Percentiles rank a stretch among this genome's conserved stretches.
Evolutionary conservation across 352 stramenopile genomes (phyloP).

Genomic region (Aphanomyces cochlioides): DNA sequence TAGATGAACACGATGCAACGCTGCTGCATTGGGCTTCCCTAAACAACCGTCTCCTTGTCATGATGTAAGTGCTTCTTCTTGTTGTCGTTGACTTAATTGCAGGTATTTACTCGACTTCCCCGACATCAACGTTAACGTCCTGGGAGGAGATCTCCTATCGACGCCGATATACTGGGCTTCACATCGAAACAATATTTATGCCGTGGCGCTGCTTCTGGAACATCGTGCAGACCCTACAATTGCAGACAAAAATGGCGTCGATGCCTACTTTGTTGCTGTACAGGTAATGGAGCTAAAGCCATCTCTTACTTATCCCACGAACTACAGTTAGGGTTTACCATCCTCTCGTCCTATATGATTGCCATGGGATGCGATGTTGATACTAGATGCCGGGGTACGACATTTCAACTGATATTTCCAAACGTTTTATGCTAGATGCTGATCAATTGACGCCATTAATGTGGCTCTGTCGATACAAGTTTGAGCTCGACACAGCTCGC

Average conservation of each 20-base stretch:
- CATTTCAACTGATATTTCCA: background rate
- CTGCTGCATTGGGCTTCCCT: constrained; percentile 73
- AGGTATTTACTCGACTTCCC: constrained; percentile 54
- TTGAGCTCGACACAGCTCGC: constrained; percentile 76
- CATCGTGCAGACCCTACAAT: constrained; percentile 54
- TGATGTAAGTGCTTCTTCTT: constrained; percentile 44
- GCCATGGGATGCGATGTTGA: constrained; percentile 70
- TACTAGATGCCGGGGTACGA: constrained; percentile 45
- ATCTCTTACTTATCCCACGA: background rate
- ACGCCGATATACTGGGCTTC: constrained; percentile 75
- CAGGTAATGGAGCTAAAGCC: constrained; percentile 32
- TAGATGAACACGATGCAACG: constrained; percentile 52
- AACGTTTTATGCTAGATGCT: constrained; percentile 31
- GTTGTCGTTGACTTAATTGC: constrained; percentile 11
- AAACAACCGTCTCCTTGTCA: constrained; percentile 72
- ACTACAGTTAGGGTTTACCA: constrained; percentile 47
- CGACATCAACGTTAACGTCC: constrained; percentile 45
- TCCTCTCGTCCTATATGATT: constrained; percentile 70
- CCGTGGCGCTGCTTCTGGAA: constrained; percentile 62
- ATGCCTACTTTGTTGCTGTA: constrained; percentile 63
- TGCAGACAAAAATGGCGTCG: constrained; percentile 50
- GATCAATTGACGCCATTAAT: constrained; percentile 59
- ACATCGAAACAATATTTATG: constrained; percentile 76
- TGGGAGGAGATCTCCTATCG: constrained; percentile 54
- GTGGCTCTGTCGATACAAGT: constrained; percentile 63